A percentile compares a stretch with the other conserved stretches of the same genome.
These are phyloP conservation scores for Chlamydomonas eustigma DNA, from an alignment of 139 green algal species.

Conservation along the genomic window DNA sequence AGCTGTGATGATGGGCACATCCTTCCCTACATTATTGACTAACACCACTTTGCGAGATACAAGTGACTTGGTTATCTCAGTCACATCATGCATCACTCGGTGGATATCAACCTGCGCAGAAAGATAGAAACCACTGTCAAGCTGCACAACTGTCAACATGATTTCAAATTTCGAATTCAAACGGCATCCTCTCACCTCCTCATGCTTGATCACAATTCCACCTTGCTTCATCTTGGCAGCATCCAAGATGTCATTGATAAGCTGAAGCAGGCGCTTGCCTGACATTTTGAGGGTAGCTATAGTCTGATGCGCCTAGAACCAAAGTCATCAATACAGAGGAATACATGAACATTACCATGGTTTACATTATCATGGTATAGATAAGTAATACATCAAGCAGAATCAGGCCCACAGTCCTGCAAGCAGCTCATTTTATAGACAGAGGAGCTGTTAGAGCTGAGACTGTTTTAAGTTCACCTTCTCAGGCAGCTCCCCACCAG, in stretches of 20 bases:
- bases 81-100: slow-evolving; percentile 30
- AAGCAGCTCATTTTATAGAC: no score
- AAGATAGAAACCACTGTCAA: no score
- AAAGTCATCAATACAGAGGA: no score
- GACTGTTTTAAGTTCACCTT: no score
- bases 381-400: no score
- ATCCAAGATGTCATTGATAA: slow-evolving; percentile 51
- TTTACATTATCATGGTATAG: no score
- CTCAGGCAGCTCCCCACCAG: not conserved
- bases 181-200: not conserved
- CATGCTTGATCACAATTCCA: slow-evolving; percentile 42
- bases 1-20: slow-evolving; percentile 36
- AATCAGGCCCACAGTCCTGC: no score
- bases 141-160: no score
- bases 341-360: no score
- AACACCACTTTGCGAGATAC: slow-evolving; percentile 28
- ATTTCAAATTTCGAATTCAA: no score
- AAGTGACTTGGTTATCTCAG: slow-evolving; percentile 31
- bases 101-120: slow-evolving; percentile 29
- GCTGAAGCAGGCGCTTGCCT: slow-evolving; percentile 31
- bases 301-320: slow-evolving; percentile 18
- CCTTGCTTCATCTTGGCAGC: slow-evolving; percentile 43
- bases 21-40: slow-evolving; percentile 27
- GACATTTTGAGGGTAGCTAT: slow-evolving; percentile 11
- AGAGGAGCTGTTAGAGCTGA: no score